These are phyloP conservation scores for Botryotinia calthae DNA, from an alignment of 2,329 filamentous ascomycete genomes.

Conservation along the genomic window DNA sequence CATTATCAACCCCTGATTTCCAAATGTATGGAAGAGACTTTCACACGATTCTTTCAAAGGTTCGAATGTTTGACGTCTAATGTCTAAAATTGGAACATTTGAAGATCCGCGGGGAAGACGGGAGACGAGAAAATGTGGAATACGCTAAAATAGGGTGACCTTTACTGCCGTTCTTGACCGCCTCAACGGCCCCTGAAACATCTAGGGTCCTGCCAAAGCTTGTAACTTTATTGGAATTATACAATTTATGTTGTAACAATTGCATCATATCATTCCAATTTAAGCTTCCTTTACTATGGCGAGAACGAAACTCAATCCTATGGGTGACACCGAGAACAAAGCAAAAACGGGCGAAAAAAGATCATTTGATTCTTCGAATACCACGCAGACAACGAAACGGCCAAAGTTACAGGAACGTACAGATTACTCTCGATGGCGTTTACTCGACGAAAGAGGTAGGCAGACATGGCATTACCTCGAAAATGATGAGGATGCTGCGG, in stretches of 20 bases:
- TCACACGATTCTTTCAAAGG: background rate
- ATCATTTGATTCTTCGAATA: slow-evolving; percentile 24
- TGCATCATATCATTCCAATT: background rate
- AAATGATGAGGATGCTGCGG: slow-evolving; percentile 64
- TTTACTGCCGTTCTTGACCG: slow-evolving; percentile 6
- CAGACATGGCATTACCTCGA: slow-evolving; percentile 93
- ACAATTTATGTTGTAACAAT: background rate
- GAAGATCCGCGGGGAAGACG: background rate
- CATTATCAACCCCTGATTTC: background rate
- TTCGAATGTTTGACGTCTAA: background rate
- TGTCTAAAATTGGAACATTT: background rate
- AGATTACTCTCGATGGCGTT: slow-evolving; percentile 78
- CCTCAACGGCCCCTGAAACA: background rate
- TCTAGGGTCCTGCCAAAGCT: background rate
- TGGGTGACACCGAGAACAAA: background rate
- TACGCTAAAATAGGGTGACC: background rate
- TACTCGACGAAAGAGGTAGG: slow-evolving; percentile 76
- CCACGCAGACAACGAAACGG: slow-evolving; percentile 40
- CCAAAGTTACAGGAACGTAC: slow-evolving; percentile 59
- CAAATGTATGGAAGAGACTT: background rate
- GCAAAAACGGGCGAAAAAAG: slow-evolving; percentile 27
- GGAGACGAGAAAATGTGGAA: background rate
- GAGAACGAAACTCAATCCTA: background rate
- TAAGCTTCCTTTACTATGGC: background rate
- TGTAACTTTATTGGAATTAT: background rate